Conservation (phyloP, 805 yeast genomes). For the Pichia scutulata region DNA sequence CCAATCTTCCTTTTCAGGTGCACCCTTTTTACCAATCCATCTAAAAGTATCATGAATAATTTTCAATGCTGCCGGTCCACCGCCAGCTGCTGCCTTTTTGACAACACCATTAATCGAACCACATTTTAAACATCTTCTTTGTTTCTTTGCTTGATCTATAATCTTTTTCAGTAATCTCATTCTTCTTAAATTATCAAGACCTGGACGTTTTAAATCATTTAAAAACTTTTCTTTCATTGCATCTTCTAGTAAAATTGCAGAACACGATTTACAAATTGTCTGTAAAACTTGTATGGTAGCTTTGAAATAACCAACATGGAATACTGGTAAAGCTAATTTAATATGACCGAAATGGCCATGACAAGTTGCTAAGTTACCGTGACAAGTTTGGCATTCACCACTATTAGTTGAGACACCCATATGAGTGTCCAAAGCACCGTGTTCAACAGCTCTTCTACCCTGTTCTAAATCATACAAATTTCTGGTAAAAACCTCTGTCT, state of each 20-base stretch:
- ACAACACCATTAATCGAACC: constrained; percentile 93
- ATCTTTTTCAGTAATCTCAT: constrained; percentile 82
- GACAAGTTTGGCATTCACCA: constrained; percentile 86
- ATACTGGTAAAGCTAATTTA: constrained; percentile 87
- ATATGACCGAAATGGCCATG: constrained; percentile 99
- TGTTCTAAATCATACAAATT: constrained; percentile 87
- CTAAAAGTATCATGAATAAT: constrained; percentile 93
- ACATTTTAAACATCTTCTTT: constrained; percentile 83
- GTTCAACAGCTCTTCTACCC: constrained; percentile 71
- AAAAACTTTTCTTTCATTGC: constrained; percentile 59
- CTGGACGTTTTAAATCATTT: constrained; percentile 78
- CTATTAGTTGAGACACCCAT: constrained; percentile 93
- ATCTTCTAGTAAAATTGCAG: constrained; percentile 68
- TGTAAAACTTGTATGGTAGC: constrained; percentile 83
- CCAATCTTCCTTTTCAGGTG: constrained; percentile 81
- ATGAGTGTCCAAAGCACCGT: constrained; percentile 84
- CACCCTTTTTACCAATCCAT: constrained; percentile 86
- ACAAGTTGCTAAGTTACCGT: constrained; percentile 85
- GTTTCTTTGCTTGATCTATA: constrained; percentile 90
- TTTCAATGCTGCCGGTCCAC: constrained; percentile 88
- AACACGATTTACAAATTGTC: constrained; percentile 85
- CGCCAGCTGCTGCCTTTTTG: constrained; percentile 88
- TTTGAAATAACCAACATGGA: constrained; percentile 96
- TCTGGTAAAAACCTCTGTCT: constrained; percentile 86
- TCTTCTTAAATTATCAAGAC: constrained; percentile 81